phyloP scores from a whole-genome alignment of 257 asterid species.

The Solanum ahanhuiri region DNA sequence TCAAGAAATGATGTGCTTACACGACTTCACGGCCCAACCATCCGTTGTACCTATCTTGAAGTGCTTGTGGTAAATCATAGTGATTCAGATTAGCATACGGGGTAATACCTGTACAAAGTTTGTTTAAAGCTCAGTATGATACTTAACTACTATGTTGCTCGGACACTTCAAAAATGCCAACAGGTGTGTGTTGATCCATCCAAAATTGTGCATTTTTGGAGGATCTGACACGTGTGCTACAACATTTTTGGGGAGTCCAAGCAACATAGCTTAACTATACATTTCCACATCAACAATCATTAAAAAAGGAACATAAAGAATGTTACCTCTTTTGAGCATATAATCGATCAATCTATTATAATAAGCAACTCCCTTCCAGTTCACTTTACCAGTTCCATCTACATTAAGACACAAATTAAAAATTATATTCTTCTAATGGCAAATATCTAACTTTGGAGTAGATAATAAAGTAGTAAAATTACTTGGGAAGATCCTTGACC shows the following conservation, averaged over 20 bases:
- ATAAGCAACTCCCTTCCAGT: constrained; percentile 77
- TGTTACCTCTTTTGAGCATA: constrained; percentile 64
- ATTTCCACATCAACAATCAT: background rate
- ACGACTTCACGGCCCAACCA: constrained; percentile 75
- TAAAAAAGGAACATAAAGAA: background rate
- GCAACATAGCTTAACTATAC: background rate
- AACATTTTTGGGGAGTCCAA: background rate
- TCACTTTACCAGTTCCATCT: constrained; percentile 87
- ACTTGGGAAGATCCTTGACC: constrained; percentile 95
- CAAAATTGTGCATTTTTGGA: background rate
- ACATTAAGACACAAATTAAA: background rate
- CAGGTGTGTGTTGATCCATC: background rate
- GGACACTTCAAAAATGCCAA: background rate
- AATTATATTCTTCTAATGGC: background rate
- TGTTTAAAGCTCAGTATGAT: background rate
- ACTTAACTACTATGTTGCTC: background rate
- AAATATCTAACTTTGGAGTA: background rate
- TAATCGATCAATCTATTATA: constrained; percentile 73
- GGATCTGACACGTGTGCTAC: background rate
- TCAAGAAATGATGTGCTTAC: constrained; percentile 25
- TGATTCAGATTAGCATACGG: constrained; percentile 89
- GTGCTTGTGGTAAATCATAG: constrained; percentile 94
- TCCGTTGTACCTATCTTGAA: constrained; percentile 71
- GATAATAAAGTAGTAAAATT: background rate
- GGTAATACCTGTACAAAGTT: constrained; percentile 45